phyloP scores from a whole-genome alignment of 345 rosid genomes.

The Acer saccharum region DNA sequence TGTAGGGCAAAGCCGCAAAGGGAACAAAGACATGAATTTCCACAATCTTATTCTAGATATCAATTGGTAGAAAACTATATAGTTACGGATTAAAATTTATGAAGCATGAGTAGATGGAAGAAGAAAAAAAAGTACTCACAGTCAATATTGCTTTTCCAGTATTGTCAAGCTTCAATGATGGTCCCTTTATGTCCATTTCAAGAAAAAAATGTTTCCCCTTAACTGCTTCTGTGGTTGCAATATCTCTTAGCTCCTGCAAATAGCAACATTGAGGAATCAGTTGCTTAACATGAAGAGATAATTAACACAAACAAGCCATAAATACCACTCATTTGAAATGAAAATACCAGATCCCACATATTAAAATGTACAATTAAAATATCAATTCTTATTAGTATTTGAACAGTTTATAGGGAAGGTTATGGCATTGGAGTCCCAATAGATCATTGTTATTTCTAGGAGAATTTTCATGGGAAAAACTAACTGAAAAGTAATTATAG shows the following conservation, averaged over 20 bases:
- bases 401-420: not conserved
- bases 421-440: not conserved
- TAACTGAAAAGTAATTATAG: not conserved
- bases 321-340: slow-evolving; percentile 15
- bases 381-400: slow-evolving; percentile 8
- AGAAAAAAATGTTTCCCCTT: slow-evolving; percentile 88
- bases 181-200: slow-evolving; percentile 86
- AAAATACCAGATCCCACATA: not conserved
- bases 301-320: not conserved
- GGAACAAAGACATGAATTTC: not conserved
- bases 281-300: slow-evolving; percentile 10
- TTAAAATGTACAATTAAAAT: not conserved
- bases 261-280: slow-evolving; percentile 6
- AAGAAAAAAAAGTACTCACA: slow-evolving; percentile 39
- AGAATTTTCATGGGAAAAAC: not conserved
- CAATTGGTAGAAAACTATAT: not conserved
- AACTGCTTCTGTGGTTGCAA: slow-evolving; percentile 54
- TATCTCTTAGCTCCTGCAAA: slow-evolving; percentile 77
- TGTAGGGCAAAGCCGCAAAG: not conserved
- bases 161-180: slow-evolving; percentile 82
- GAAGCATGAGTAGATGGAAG: not conserved
- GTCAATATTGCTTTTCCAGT: slow-evolving; percentile 91
- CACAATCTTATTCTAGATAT: not conserved
- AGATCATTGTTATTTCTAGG: not conserved
- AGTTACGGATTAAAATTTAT: not conserved